Percentiles rank a stretch among this genome's conserved stretches.
Conservation (phyloP, 768 basidiomycete genomes). For the Lactifluus rugatus region DNA sequence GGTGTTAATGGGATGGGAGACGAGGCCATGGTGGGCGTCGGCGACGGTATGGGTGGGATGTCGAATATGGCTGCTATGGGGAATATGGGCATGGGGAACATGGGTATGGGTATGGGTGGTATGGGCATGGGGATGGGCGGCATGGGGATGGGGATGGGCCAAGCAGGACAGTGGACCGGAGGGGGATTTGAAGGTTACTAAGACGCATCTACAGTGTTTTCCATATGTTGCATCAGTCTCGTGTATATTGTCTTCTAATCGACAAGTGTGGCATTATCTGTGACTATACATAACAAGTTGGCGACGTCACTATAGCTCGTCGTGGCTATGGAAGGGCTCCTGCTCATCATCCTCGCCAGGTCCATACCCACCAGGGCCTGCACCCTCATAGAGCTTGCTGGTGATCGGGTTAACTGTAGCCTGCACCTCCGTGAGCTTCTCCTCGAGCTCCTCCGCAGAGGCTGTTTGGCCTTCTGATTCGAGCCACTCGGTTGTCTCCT, state of each 20-base stretch:
- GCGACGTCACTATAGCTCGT: conserved; percentile 30
- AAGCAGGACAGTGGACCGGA: conserved; percentile 16
- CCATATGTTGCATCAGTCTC: background rate
- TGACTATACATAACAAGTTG: conserved; percentile 9
- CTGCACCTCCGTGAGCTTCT: conserved; percentile 53
- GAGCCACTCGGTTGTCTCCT: conserved; percentile 88
- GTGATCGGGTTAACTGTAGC: conserved; percentile 37
- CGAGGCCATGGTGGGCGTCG: conserved; percentile 25
- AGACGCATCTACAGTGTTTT: background rate
- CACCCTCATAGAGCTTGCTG: conserved; percentile 31
- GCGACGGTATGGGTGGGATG: conserved; percentile 18
- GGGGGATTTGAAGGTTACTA: conserved; percentile 17
- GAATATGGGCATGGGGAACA: conserved; percentile 19
- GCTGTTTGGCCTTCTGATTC: conserved; percentile 74
- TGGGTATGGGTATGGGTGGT: conserved; percentile 15
- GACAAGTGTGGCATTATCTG: conserved; percentile 2
- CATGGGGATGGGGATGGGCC: conserved; percentile 19
- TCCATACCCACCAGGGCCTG: conserved; percentile 19
- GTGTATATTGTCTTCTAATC: background rate
- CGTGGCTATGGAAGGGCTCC: conserved; percentile 33
- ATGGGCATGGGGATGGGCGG: conserved; percentile 18
- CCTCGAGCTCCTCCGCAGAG: conserved; percentile 80
- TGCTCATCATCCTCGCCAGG: conserved; percentile 30
- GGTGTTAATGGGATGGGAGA: conserved; percentile 26
- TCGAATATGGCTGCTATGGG: conserved; percentile 21